phyloP scores from a whole-genome alignment of 2,329 filamentous ascomycete species.

The Neoarthrinium moseri region DNA sequence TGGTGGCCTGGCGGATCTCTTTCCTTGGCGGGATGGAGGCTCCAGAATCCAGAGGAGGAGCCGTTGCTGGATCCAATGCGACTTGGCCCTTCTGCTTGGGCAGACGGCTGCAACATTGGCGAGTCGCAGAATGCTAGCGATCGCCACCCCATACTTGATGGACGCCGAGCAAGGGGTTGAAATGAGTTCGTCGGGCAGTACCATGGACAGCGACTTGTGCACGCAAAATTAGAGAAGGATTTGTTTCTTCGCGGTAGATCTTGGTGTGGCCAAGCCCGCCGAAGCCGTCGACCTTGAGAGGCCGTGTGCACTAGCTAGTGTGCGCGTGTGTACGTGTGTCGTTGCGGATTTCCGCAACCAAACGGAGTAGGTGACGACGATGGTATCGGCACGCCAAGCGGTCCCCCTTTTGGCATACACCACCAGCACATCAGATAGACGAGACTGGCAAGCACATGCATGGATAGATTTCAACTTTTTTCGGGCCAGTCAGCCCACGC shows the following conservation, averaged over 20 bases:
- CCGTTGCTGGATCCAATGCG: conserved; percentile 6
- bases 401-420: neutral
- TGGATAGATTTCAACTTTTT: neutral
- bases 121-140: conserved; percentile 4
- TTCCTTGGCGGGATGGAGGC: conserved; percentile 5
- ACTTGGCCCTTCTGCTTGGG: too few relatives aligned
- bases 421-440: conserved; percentile 8
- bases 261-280: too few relatives aligned
- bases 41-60: conserved; percentile 3
- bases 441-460: neutral
- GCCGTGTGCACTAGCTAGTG: too few relatives aligned
- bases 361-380: conserved; percentile 6
- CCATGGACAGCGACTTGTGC: too few relatives aligned
- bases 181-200: too few relatives aligned
- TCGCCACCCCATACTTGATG: too few relatives aligned
- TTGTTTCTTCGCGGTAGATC: too few relatives aligned
- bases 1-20: neutral
- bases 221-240: too few relatives aligned
- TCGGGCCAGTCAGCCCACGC: neutral
- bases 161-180: too few relatives aligned
- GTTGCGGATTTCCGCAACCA: conserved; percentile 1
- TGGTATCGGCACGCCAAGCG: conserved; percentile 1
- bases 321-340: too few relatives aligned
- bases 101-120: neutral
- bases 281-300: too few relatives aligned